Evolutionary conservation across 176 grass and related monocot species (phyloP), one percentile per base, ranked within the genome.

Genomic region (Carex myosuroides): DNA sequence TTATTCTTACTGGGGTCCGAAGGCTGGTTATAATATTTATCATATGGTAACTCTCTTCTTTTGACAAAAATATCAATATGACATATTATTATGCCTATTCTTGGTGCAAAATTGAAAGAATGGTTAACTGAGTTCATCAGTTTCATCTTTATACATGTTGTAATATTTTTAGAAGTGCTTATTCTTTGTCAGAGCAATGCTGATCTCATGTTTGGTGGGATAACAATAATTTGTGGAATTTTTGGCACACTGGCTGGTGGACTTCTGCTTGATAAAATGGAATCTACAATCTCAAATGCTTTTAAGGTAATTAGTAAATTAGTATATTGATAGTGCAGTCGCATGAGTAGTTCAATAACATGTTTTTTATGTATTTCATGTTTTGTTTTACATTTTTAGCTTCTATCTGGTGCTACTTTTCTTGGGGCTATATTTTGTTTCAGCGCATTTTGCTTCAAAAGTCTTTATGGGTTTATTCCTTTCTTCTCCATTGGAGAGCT

Each of bases 1-100:
- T 65, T 99, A 99, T 94, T 99, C 96, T 11, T 99, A 99, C 72
- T 99, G 96, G 96, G 96, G 96, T 37, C 93, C 96, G 17, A 99
- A 99, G 78, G 96, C 96, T 68, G 96, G 96, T 57, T 85, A 92
- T 84, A 86, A 86, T 72, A 99, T 99, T 84, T 99, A 99, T 70
- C 75, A 95, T 54, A 95, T 99, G 96, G 96, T 99, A 95, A 85
- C 33, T 83, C 61, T 46, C 37, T 81, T 44, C 18, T 69, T 67
- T 26, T 65, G 48, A 6, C 11, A 24, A 60, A 83, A 21, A 20
- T 41, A 62, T 50, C 70, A 86, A 29, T 68, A 78, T 80, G 52
- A 59, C 32, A 20, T 22, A 5, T 80, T 41, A 50, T 29, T 3
- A 46, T 88, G 1, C 50, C 1, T 80, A 65, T 83, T 86, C 64